A percentile compares a stretch with the other conserved stretches of the same genome.
Conservation (phyloP, 306 rosid species). For the Trichosanthes cucumerina region DNA sequence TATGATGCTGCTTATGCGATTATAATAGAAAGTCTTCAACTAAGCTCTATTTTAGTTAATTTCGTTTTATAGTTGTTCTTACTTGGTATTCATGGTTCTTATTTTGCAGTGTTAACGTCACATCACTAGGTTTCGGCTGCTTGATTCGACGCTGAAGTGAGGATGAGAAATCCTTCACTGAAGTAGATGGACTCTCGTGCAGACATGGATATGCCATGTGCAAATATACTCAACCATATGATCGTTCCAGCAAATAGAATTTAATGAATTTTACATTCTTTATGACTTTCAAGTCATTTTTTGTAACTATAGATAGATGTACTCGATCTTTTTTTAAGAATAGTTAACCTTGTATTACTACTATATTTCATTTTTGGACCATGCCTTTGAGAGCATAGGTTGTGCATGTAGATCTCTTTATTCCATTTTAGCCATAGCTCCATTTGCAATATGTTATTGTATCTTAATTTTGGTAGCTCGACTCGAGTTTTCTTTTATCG, state of each 20-base stretch:
- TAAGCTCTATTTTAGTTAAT: background rate
- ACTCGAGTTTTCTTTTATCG: background rate
- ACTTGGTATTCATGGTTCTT: background rate
- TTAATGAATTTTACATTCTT: slow-evolving; percentile 7
- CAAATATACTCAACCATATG: background rate
- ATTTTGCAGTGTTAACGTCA: slow-evolving; percentile 15
- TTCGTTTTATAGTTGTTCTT: background rate
- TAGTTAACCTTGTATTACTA: background rate
- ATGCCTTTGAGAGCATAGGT: background rate
- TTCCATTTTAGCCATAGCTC: slow-evolving; percentile 1
- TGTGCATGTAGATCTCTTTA: background rate
- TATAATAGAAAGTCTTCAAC: background rate
- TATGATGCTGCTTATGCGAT: background rate
- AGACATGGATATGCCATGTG: background rate
- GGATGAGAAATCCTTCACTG: background rate
- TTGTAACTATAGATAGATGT: slow-evolving; percentile 13
- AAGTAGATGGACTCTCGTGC: background rate
- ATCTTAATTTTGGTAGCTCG: background rate
- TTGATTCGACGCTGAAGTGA: background rate
- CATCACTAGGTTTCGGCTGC: slow-evolving; percentile 2
- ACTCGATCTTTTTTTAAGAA: background rate
- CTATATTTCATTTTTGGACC: background rate
- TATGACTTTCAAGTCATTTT: background rate
- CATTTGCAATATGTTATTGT: background rate
- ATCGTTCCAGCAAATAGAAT: background rate